A percentile compares a stretch with the other conserved stretches of the same genome.
phyloP scores from a whole-genome alignment of 202 grass and related monocot species.

The Schoenoplectus triqueter region DNA sequence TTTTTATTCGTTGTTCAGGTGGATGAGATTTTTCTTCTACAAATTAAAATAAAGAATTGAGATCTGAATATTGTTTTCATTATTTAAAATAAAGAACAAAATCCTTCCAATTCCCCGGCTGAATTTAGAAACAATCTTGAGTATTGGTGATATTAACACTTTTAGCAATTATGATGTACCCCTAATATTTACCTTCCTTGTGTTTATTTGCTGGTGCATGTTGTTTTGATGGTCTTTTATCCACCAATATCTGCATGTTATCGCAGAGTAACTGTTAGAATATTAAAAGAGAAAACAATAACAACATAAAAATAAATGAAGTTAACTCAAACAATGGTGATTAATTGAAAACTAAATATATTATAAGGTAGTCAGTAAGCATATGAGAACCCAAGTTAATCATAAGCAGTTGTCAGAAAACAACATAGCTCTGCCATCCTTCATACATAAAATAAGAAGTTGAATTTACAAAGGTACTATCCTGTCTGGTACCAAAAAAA shows the following conservation, averaged over 20 bases:
- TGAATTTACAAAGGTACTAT: not conserved
- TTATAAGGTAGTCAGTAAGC: not conserved
- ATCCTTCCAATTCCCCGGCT: not conserved
- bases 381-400: not conserved
- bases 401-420: not conserved
- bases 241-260: conserved; percentile 59
- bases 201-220: conserved; percentile 42
- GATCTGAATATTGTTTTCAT: not conserved
- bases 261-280: not conserved
- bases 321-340: not conserved
- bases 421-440: not conserved
- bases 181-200: conserved; percentile 56
- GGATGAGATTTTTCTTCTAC: conserved; percentile 35
- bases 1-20: conserved; percentile 44
- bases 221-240: conserved; percentile 55
- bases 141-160: not conserved
- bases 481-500: not conserved
- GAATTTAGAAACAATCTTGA: not conserved
- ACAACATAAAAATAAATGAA: not conserved
- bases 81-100: not conserved
- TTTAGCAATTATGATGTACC: not conserved
- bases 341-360: conserved; percentile 4
- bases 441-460: conserved; percentile 11
- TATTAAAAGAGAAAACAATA: conserved; percentile 2
- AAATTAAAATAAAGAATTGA: conserved; percentile 25